Conservation (phyloP, 2,329 filamentous ascomycete genomes). For the Nigrograna mackinnonii region DNA sequence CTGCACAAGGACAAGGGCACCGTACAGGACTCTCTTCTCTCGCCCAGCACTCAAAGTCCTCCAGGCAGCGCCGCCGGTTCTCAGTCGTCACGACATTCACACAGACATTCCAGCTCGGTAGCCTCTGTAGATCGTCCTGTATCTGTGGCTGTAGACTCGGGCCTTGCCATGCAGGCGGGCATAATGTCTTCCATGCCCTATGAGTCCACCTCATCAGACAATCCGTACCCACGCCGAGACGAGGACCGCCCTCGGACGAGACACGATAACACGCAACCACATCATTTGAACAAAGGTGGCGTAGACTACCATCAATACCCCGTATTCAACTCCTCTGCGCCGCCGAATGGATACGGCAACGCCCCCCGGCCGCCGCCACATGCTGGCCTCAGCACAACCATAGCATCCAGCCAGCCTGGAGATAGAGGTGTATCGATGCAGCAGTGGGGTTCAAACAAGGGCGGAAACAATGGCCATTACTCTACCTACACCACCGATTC, state of each 20-base stretch:
- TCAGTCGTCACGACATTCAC: slow-evolving; percentile 76
- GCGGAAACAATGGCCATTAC: slow-evolving; percentile 25
- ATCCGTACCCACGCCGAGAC: slow-evolving; percentile 70
- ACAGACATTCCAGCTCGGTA: slow-evolving; percentile 42
- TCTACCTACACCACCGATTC: slow-evolving; percentile 38
- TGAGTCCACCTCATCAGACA: slow-evolving; percentile 68
- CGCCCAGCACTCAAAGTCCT: slow-evolving; percentile 60
- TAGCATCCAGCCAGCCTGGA: slow-evolving; percentile 70
- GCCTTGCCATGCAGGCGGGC: slow-evolving; percentile 74
- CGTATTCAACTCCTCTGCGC: slow-evolving; percentile 62
- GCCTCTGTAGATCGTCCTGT: slow-evolving; percentile 71
- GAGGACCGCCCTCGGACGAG: slow-evolving; percentile 48
- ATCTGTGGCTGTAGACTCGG: slow-evolving; percentile 62
- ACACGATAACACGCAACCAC: slow-evolving; percentile 75
- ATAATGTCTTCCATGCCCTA: slow-evolving; percentile 89
- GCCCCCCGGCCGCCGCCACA: slow-evolving; percentile 63
- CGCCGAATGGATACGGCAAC: slow-evolving; percentile 51
- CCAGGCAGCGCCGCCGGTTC: slow-evolving; percentile 65
- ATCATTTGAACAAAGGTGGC: slow-evolving; percentile 78
- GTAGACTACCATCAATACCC: slow-evolving; percentile 91
- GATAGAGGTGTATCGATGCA: slow-evolving; percentile 73
- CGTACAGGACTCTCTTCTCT: slow-evolving; percentile 60
- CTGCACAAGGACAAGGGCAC: slow-evolving; percentile 71
- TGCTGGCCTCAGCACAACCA: slow-evolving; percentile 58
- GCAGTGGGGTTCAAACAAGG: slow-evolving; percentile 65